Conservation (phyloP, 305 asterid genomes). For the Fraxinus sp. region DNA sequence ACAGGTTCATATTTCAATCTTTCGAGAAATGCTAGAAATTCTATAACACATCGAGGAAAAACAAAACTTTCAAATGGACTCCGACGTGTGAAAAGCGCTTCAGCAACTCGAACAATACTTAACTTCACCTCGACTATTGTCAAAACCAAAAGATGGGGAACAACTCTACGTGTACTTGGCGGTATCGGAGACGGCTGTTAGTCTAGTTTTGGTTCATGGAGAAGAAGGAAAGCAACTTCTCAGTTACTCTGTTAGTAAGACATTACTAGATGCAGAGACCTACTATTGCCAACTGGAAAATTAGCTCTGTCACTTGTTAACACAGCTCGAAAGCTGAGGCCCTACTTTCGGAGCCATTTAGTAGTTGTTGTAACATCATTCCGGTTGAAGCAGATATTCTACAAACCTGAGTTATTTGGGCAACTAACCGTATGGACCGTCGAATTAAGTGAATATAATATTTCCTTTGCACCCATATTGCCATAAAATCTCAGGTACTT, state of each 20-base stretch:
- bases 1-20: background rate
- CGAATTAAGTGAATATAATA: background rate
- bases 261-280: background rate
- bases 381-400: too few species aligned
- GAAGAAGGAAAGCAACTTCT: background rate
- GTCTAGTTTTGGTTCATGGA: background rate
- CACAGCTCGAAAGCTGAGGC: background rate
- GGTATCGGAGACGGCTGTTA: background rate
- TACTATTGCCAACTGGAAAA: background rate
- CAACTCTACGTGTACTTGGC: background rate
- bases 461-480: background rate
- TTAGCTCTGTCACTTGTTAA: too few species aligned
- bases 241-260: background rate
- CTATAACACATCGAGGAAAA: too few species aligned
- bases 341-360: background rate
- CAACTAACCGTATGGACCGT: background rate
- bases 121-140: background rate
- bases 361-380: background rate
- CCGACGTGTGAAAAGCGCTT: background rate
- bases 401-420: background rate
- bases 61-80: too few species aligned
- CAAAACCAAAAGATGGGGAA: background rate
- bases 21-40: too few species aligned
- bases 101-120: background rate
- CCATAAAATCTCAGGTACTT: background rate